phyloP scores from a whole-genome alignment of 768 basidiomycete species.

The Thelephora aurantiotincta region DNA sequence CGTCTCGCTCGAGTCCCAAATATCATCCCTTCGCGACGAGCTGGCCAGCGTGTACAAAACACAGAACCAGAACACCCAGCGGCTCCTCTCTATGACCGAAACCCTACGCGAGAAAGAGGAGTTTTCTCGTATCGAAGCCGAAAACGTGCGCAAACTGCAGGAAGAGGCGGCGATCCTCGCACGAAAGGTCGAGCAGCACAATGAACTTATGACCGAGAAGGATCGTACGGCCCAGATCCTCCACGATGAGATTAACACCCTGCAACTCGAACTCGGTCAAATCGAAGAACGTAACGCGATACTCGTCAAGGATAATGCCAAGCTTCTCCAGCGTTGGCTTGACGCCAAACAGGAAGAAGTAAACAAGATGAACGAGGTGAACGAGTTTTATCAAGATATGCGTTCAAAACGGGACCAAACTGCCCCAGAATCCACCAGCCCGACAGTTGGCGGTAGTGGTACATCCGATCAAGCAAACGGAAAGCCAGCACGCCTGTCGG shows the following conservation, averaged over 20 bases:
- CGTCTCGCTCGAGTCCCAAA: slow-evolving; percentile 84
- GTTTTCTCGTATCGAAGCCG: slow-evolving; percentile 63
- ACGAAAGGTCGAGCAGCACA: slow-evolving; percentile 72
- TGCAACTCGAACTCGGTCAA: slow-evolving; percentile 83
- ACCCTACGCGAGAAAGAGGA: slow-evolving; percentile 91
- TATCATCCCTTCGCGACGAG: slow-evolving; percentile 84
- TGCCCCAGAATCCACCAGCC: slow-evolving; percentile 36
- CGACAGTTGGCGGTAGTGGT: slow-evolving; percentile 17
- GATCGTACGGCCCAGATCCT: slow-evolving; percentile 84
- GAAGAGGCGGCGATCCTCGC: slow-evolving; percentile 62
- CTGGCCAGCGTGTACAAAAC: slow-evolving; percentile 92
- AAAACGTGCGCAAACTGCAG: slow-evolving; percentile 59
- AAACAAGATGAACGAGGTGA: slow-evolving; percentile 90
- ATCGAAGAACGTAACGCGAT: slow-evolving; percentile 77
- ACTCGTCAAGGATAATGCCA: slow-evolving; percentile 88
- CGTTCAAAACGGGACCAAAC: slow-evolving; percentile 50
- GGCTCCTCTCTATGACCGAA: slow-evolving; percentile 88
- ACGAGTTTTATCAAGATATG: slow-evolving; percentile 82
- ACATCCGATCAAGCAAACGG: slow-evolving; percentile 10
- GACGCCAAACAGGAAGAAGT: slow-evolving; percentile 90
- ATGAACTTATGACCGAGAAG: slow-evolving; percentile 78
- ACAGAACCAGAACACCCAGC: slow-evolving; percentile 90
- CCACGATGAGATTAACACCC: slow-evolving; percentile 88
- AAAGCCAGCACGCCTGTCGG: slow-evolving; percentile 32
- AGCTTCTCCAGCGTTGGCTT: slow-evolving; percentile 90